Conservation (phyloP, 257 asterid species). For the Nicotiana obtusifolia region DNA sequence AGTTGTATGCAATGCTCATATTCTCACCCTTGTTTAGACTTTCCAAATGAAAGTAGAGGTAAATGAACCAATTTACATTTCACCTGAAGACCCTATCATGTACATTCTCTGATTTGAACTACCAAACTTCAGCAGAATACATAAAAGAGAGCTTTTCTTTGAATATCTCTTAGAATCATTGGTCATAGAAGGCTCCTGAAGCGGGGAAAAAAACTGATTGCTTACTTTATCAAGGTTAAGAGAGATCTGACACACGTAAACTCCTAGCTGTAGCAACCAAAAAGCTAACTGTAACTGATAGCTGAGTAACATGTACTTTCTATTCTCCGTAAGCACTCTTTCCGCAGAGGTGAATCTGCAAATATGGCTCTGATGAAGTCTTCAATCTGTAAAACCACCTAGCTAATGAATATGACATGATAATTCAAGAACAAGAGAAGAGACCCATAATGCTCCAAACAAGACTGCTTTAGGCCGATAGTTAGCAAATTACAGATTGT, state of each 20-base stretch:
- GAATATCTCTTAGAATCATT: background rate
- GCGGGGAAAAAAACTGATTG: background rate
- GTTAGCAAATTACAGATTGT: background rate
- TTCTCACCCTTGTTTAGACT: background rate
- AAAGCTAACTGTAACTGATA: background rate
- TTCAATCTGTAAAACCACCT: conserved; percentile 51
- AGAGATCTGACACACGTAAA: background rate
- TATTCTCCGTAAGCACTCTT: conserved; percentile 73
- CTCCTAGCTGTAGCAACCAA: background rate
- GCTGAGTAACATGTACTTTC: conserved; percentile 20
- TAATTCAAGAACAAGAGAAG: background rate
- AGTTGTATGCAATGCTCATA: background rate
- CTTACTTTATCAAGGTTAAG: background rate
- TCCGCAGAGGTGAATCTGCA: conserved; percentile 82
- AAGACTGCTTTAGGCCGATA: background rate
- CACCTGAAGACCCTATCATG: background rate
- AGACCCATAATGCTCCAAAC: background rate
- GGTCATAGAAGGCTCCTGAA: background rate
- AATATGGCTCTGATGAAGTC: conserved; percentile 87
- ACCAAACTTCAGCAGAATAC: background rate
- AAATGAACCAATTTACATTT: background rate
- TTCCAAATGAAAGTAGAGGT: background rate
- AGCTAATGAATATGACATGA: conserved; percentile 2
- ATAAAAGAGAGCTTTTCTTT: background rate
- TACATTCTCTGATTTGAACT: background rate